A percentile compares a stretch with the other conserved stretches of the same genome.
Conservation (phyloP, 2,329 filamentous ascomycete species). For the Talaromyces sp. region DNA sequence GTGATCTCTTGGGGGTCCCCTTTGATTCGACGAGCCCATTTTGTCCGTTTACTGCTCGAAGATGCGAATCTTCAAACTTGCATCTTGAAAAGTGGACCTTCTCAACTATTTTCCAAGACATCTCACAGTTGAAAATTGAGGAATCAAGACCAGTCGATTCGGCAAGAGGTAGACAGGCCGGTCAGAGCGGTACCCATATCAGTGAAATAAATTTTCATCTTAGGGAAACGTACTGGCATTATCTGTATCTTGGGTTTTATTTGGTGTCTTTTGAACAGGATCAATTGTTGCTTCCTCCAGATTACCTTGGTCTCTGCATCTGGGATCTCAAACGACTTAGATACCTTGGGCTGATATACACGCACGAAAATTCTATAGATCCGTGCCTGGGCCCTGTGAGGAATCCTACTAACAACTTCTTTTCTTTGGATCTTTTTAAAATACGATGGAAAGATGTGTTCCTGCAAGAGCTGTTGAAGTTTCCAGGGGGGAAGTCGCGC, state of each 20-base stretch:
- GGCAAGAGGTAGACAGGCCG: neutral
- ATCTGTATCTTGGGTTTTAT: neutral
- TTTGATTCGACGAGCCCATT: neutral
- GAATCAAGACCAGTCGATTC: neutral
- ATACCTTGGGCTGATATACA: neutral
- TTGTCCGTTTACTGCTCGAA: slow-evolving; percentile 2
- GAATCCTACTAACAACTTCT: neutral
- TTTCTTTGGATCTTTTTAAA: neutral
- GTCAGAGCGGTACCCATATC: neutral
- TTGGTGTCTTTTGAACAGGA: neutral
- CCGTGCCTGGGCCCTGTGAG: neutral
- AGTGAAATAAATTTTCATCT: neutral
- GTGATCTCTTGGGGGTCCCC: slow-evolving; percentile 6
- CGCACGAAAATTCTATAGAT: neutral
- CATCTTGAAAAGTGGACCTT: slow-evolving; percentile 6
- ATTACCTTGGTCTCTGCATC: slow-evolving; percentile 13
- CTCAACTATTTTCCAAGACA: slow-evolving; percentile 9
- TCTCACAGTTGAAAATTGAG: slow-evolving; percentile 1
- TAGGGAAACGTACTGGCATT: neutral
- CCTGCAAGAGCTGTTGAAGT: neutral
- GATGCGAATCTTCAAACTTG: neutral
- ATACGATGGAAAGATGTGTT: neutral
- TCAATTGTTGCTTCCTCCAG: slow-evolving; percentile 1
- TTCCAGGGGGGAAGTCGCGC: neutral
- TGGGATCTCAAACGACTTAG: neutral